Evolutionary conservation across 176 grass and related monocot species (phyloP).

Genomic region (Phoenix dactylifera): DNA sequence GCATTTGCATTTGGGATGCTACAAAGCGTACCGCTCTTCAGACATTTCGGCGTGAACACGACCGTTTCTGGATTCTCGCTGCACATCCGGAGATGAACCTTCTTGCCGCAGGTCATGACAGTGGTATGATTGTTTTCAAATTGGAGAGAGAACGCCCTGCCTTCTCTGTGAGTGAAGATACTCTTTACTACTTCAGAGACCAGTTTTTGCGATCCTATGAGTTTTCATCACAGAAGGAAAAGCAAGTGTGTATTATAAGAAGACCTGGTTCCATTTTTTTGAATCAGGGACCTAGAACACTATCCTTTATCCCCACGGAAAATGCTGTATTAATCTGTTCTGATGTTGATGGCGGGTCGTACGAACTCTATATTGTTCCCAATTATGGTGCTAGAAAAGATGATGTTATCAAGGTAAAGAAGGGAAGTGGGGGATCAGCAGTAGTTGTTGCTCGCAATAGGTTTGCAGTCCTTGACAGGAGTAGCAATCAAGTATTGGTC

Average conservation of each 20-base stretch:
- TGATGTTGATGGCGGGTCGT: constrained; percentile 83
- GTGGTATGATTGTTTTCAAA: constrained; percentile 92
- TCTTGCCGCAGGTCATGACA: constrained; percentile 92
- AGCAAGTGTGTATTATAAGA: constrained; percentile 56
- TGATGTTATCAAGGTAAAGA: constrained; percentile 69
- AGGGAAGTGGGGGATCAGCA: constrained; percentile 57
- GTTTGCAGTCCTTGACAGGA: constrained; percentile 88
- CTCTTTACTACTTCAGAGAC: constrained; percentile 79
- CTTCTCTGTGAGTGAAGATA: constrained; percentile 59
- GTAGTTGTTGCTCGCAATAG: constrained; percentile 78
- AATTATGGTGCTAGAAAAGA: constrained; percentile 58
- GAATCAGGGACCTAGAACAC: constrained; percentile 66
- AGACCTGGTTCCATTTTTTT: constrained; percentile 59
- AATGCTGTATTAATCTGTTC: constrained; percentile 82
- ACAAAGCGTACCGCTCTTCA: constrained; percentile 83
- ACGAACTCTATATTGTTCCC: constrained; percentile 73
- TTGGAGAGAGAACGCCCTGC: constrained; percentile 80
- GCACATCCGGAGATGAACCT: constrained; percentile 91
- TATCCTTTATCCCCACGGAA: constrained; percentile 79
- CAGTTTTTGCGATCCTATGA: constrained; percentile 58
- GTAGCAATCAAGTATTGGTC: constrained; percentile 63
- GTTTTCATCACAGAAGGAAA: constrained; percentile 68
- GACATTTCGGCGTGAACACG: constrained; percentile 73
- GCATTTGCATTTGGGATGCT: constrained; percentile 89
- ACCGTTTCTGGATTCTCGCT: constrained; percentile 91